Percentiles rank a stretch among this genome's conserved stretches.
Conservation (phyloP, 2,329 filamentous ascomycete genomes). For the Decorospora gaudefroyi region DNA sequence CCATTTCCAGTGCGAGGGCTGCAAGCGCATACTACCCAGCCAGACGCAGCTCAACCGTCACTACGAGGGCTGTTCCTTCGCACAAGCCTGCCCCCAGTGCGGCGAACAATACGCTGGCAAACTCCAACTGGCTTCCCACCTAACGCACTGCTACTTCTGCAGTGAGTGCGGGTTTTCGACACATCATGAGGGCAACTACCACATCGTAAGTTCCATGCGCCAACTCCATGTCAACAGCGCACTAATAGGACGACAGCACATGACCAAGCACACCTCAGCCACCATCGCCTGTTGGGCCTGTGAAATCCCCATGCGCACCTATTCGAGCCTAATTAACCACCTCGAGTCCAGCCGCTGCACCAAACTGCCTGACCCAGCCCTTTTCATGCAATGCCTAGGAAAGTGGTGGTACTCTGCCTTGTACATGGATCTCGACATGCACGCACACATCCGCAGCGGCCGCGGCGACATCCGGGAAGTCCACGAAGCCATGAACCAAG, state of each 20-base stretch:
- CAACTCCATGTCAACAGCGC: not conserved
- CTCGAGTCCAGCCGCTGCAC: constrained; percentile 67
- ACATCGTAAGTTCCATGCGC: constrained; percentile 25
- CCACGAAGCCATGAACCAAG: constrained; percentile 30
- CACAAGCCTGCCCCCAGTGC: constrained; percentile 29
- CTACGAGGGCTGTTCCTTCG: constrained; percentile 25
- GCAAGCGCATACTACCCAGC: constrained; percentile 35
- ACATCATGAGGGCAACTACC: constrained; percentile 25
- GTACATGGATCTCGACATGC: constrained; percentile 45
- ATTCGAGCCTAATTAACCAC: constrained; percentile 38
- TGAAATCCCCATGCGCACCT: constrained; percentile 26
- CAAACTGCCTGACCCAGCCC: constrained; percentile 63
- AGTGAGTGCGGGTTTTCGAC: constrained; percentile 30
- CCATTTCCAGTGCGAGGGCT: constrained; percentile 42
- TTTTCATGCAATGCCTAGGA: constrained; percentile 31
- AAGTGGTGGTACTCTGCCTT: constrained; percentile 43
- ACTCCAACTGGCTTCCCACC: constrained; percentile 25
- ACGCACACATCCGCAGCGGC: constrained; percentile 37
- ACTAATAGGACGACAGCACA: constrained; percentile 28
- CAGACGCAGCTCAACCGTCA: constrained; percentile 37
- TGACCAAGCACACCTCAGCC: constrained; percentile 32
- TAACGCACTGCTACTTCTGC: constrained; percentile 31
- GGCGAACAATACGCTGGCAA: constrained; percentile 24
- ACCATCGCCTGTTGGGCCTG: constrained; percentile 37
- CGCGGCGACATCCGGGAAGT: constrained; percentile 29